Percentiles rank a stretch among this genome's conserved stretches.
These are phyloP conservation scores for Pseudogymnoascus sp. DNA, from an alignment of 2,329 filamentous ascomycete genomes.

Conservation along the genomic window DNA sequence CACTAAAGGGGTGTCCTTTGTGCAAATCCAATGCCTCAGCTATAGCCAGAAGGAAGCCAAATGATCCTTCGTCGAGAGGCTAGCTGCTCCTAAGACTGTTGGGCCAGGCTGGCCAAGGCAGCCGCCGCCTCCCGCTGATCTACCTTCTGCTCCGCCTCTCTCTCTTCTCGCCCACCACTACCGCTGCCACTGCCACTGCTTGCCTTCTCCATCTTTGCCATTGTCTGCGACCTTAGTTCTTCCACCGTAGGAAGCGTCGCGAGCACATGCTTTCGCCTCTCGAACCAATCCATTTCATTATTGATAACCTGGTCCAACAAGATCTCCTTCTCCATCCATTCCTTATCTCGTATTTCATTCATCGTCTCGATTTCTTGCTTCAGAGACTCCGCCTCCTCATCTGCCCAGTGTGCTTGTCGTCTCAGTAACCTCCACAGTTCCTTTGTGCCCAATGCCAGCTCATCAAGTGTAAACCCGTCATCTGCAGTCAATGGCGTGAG, in stretches of 20 bases:
- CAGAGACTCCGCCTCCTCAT: conserved; percentile 57
- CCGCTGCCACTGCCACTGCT: background rate
- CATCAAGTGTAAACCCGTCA: conserved; percentile 55
- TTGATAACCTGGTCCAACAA: conserved; percentile 65
- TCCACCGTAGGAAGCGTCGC: conserved; percentile 29
- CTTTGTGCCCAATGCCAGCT: conserved; percentile 55
- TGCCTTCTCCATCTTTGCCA: background rate
- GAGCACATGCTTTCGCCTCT: conserved; percentile 48
- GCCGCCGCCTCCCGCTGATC: background rate
- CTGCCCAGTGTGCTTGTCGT: conserved; percentile 65
- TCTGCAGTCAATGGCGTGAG: conserved; percentile 45
- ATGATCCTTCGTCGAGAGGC: background rate
- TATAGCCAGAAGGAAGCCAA: background rate
- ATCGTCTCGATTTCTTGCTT: conserved; percentile 57
- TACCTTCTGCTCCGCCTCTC: background rate
- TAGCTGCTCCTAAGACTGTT: background rate
- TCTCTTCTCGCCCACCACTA: background rate
- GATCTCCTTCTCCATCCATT: conserved; percentile 75
- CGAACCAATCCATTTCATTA: conserved; percentile 59
- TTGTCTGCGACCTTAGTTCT: background rate
- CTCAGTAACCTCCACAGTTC: conserved; percentile 56
- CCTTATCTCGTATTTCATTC: conserved; percentile 59
- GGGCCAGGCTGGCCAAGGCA: conserved; percentile 4
- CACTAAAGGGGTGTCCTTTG: background rate
- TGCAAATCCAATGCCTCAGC: background rate